Percentiles rank a stretch among this genome's conserved stretches.
These are phyloP conservation scores for Cerrena zonata DNA, from an alignment of 1,284 basidiomycete species.

Conservation along the genomic window DNA sequence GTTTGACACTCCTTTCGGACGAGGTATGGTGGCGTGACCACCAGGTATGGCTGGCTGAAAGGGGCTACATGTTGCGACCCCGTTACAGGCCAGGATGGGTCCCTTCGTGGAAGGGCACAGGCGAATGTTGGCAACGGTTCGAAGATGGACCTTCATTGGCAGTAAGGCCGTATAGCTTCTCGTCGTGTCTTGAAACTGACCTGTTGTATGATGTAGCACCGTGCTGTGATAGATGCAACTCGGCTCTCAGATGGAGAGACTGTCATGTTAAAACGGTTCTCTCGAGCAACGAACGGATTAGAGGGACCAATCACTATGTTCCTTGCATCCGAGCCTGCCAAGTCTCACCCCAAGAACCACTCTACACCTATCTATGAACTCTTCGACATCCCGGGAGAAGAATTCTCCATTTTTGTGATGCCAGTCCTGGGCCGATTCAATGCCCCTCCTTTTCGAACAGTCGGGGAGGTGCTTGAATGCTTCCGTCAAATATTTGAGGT, in stretches of 20 bases:
- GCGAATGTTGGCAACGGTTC: too few relatives aligned
- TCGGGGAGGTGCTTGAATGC: slow-evolving; percentile 25
- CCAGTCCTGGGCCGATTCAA: slow-evolving; percentile 15
- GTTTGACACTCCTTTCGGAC: too few relatives aligned
- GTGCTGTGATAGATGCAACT: too few relatives aligned
- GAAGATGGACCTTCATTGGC: too few relatives aligned
- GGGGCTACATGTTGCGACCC: too few relatives aligned
- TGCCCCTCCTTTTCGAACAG: slow-evolving; percentile 18
- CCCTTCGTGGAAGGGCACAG: too few relatives aligned
- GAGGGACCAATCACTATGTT: slow-evolving; percentile 14
- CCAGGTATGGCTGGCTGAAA: too few relatives aligned
- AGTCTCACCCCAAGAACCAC: slow-evolving; percentile 3
- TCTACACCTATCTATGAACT: slow-evolving; percentile 1
- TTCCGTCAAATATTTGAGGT: slow-evolving; percentile 24
- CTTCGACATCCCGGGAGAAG: neutral
- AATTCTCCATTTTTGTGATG: neutral
- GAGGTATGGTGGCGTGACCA: too few relatives aligned
- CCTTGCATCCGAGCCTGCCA: neutral
- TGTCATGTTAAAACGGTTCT: slow-evolving; percentile 21
- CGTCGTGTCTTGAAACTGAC: too few relatives aligned
- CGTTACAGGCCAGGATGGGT: too few relatives aligned
- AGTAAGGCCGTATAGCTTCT: too few relatives aligned
- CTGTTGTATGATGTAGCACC: too few relatives aligned
- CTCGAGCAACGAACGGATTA: slow-evolving; percentile 4
- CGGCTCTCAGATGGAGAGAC: slow-evolving; percentile 19